Evolutionary conservation across 148 eudicot species (phyloP), one percentile per base, ranked within the genome.

Genomic region (Rhododendron henanense): DNA sequence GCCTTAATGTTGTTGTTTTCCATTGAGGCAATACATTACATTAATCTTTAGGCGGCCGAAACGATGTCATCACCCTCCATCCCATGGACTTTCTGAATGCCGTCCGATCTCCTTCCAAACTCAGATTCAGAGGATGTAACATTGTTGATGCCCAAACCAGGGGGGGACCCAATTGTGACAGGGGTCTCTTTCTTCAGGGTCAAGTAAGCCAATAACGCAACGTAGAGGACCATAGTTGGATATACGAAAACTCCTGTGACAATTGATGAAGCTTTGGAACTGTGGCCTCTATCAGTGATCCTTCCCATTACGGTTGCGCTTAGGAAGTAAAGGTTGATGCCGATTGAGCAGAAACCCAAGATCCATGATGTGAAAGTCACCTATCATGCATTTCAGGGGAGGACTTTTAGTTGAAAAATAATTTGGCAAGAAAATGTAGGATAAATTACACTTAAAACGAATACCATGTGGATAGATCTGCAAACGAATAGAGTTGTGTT

Each of bases 251-350:
- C 55, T 59, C 83, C 87, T 1, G 78, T 65, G 4, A 85, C 47
- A 35, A 85, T 47, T 11, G 83, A 79, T 45, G 78, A 74, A 47
- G 83, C 83, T 25, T 47, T 84, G 28, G 85, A 48, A 3, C 6
- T 71, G 45, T 21, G 47, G 65, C 69, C 25, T 0, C 16, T 10
- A 1, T 28, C 13, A 0, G n/a, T 65, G 6, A 47, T 79, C 48
- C 77, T 78, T 45, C 57, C 82, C 41, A 78, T 14, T n/a, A 78
- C 14, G 3, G 41, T 85, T 11, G 71, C 25, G 57, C 83, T n/a
- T 45, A 78, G 28, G 87, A 85, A 85, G 82, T 78, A 85, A 15
- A 85, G 74, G 71, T 85, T 85, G 76, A 85, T 78, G 76, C 83
- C 35, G 37, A 85, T 79, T 18, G 82, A 85, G 77, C 87, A 85